Base-by-base conservation (phyloP, 2,329 filamentous ascomycete genomes). In the Alternaria solani region DNA sequence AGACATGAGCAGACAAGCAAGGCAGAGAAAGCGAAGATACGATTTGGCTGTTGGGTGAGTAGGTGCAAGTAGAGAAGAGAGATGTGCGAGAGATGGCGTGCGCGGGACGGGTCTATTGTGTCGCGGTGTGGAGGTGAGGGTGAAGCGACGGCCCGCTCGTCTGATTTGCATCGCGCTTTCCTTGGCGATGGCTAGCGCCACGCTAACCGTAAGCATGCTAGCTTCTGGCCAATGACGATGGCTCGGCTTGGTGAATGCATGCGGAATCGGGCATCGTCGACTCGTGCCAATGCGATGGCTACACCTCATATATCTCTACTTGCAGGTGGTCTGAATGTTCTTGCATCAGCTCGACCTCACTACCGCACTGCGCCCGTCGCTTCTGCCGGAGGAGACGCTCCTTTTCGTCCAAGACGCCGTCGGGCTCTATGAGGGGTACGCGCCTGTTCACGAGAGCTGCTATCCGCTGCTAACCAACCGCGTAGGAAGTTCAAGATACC, bases 361-460 rank as follows among this genome's bases (percentile, higher is more conserved):
- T 59, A 97, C 94, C 82, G 95, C 95, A 77, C 87, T 97, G 77
- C 91, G 95, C 85, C 95, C 95, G 73, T 91, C 90, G 63, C 91
- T 97, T 78, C 87, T 96, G 68, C 91, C 93, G 75, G 95, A 97
- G 84, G 95, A 99, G 86, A 91, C 92, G 70, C 85, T 98, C 55
- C 86, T 99, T 61, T 98, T 97, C 81, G 94, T 99, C 59, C 94
- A 98, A 83, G 94, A 98, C 85, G 94, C 93, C 79, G 94, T 99
- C 72, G 95, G 95, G 69, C 85, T 99, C 63, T 99, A 99, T 82
- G 93, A 98, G 85, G 95, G 95, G 93, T 96, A 85, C 81, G 89
- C 82, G 28, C 38, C 44, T 63, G 16, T 58, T 48, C 48, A 7
- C 51, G 52, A 46, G 46, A 38, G 51, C 43, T 51, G 42, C 53